Evolutionary conservation across 2,329 filamentous ascomycete genomes (phyloP).

Genomic region (Colletotrichum paranaense): DNA sequence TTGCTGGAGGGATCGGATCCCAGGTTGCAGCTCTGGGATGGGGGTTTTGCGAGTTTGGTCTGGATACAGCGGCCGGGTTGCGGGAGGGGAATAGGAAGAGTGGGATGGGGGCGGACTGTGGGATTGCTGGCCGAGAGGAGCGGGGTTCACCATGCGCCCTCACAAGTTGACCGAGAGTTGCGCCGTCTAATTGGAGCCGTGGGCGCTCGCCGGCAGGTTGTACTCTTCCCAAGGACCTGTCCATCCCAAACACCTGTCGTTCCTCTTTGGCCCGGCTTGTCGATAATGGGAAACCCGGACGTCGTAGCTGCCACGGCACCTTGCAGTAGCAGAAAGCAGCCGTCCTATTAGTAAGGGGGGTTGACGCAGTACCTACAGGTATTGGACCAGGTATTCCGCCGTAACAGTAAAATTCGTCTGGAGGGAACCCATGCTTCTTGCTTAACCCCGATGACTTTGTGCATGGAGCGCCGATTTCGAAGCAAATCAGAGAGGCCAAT

Average conservation of each 20-base stretch:
- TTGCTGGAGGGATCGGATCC: constrained; percentile 33
- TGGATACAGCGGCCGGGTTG: constrained; percentile 18
- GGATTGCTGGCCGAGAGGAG: background rate
- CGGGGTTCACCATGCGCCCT: constrained; percentile 10
- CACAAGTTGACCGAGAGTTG: constrained; percentile 9
- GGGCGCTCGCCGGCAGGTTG: constrained; percentile 11
- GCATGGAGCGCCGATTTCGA: constrained; percentile 14
- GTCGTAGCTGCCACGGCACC: constrained; percentile 21
- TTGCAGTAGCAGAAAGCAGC: constrained; percentile 5
- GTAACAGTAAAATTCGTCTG: background rate
- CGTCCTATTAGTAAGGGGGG: background rate
- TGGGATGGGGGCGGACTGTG: background rate
- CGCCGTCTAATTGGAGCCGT: constrained; percentile 13
- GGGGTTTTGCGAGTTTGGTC: background rate
- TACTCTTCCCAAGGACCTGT: background rate
- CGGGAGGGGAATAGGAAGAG: constrained; percentile 15
- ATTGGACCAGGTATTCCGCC: background rate
- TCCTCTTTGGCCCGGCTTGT: constrained; percentile 13
- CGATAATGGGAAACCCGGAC: constrained; percentile 29
- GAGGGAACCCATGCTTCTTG: constrained; percentile 22
- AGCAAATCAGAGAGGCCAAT: background rate
- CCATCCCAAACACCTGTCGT: background rate
- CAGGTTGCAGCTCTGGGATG: constrained; percentile 26
- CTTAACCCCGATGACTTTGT: constrained; percentile 1
- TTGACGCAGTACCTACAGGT: background rate